phyloP scores from a whole-genome alignment of 768 basidiomycete species.

The Hygrocybe punicea region DNA sequence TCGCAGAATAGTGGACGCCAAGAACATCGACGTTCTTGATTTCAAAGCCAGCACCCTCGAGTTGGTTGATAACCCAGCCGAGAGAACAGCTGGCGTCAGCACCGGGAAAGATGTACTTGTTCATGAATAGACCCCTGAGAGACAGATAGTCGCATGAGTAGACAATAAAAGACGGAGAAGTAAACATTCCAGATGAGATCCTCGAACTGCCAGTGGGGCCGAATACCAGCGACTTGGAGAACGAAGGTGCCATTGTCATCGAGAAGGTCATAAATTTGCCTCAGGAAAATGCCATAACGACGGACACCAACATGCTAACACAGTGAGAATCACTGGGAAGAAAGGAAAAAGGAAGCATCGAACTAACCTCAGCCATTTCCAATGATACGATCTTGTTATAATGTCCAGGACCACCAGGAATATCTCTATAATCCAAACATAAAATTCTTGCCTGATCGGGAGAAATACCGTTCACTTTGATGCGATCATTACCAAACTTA shows the following conservation, averaged over 20 bases:
- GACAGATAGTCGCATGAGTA: not conserved
- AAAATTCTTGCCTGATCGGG: slow-evolving; percentile 65
- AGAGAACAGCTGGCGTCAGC: slow-evolving; percentile 95
- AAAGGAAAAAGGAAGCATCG: not conserved
- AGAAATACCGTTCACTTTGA: slow-evolving; percentile 69
- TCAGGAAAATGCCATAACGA: slow-evolving; percentile 83
- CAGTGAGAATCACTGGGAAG: not conserved
- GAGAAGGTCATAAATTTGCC: slow-evolving; percentile 88
- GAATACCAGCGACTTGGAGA: slow-evolving; percentile 94
- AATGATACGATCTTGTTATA: slow-evolving; percentile 94
- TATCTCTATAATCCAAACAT: slow-evolving; percentile 90
- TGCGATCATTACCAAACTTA: slow-evolving; percentile 86
- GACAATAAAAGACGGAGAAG: not conserved
- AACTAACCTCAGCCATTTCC: slow-evolving; percentile 91
- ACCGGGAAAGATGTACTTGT: slow-evolving; percentile 98
- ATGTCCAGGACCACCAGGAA: slow-evolving; percentile 67
- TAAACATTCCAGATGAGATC: slow-evolving; percentile 80
- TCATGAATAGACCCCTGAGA: slow-evolving; percentile 89
- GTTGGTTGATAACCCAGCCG: slow-evolving; percentile 85
- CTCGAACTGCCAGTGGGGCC: slow-evolving; percentile 97
- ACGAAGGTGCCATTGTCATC: slow-evolving; percentile 94
- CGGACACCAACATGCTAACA: slow-evolving; percentile 88
- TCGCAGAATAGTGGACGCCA: slow-evolving; percentile 95
- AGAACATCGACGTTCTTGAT: slow-evolving; percentile 95
- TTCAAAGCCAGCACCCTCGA: slow-evolving; percentile 92